Evolutionary conservation across 768 basidiomycete genomes (phyloP), one percentile per base, ranked within the genome.

Genomic region (Leccinum sublutescens): DNA sequence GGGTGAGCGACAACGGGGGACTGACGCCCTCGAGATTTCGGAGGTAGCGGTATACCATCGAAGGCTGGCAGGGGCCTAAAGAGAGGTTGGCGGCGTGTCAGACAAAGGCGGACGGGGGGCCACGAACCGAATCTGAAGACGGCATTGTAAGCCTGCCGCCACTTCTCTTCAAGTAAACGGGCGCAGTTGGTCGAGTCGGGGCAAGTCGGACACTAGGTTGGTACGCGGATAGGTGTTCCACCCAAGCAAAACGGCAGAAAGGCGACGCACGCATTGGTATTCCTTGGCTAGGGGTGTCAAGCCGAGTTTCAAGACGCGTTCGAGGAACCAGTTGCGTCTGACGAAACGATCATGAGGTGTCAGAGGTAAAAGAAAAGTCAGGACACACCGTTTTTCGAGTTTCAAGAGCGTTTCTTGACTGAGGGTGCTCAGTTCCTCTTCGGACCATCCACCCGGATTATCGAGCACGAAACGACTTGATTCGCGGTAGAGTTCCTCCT

Each of bases 291-390:
- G 81, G 62, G 88, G 84, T 0, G 90, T 89, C 43, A 93, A 78
- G 2, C 93, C 93, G 10, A 98, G 84, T 71, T 97, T 97, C 62
- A 97, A 79, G 15, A 98, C 89, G 19, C 95, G 85, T 71, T 98
- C 95, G 19, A 97, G 82, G 75, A 97, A 97, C 95, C 95, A 97
- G 55, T 88, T 95, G 58, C 95, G 84, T 36, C 93, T 93, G 63
- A 31, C 3, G 9, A 36, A 5, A n/a, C 5, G 2, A n/a, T 19
- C 21, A 19, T 36, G 45, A 29, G 2, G 31, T 17, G 6, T 38
- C 33, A 33, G 2, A 33, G 15, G 10, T 43, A 4, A 10, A n/a
- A 40, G 17, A 31, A 21, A 12, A 14, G 27, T 10, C 1, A n/a
- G 17, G 43, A 33, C 78, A 48, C 58, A 85, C 90, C 92, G 79